phyloP scores from a whole-genome alignment of 768 basidiomycete genomes.

The Boletus reticulatus region DNA sequence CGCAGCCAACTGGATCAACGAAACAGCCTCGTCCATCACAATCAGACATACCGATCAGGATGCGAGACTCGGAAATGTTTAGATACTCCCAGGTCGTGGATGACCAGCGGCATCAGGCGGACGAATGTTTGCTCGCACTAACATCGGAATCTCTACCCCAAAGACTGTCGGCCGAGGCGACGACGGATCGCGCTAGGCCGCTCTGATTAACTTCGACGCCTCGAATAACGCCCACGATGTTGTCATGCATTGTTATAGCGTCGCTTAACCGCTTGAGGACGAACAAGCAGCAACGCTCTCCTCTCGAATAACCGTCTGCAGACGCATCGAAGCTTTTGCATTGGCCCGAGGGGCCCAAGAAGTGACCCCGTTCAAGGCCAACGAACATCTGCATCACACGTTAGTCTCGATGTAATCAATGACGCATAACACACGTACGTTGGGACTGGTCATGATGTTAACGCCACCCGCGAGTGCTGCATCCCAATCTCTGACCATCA shows the following conservation, averaged over 20 bases:
- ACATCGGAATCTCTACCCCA: no score
- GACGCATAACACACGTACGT: slow-evolving; percentile 42
- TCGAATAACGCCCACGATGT: slow-evolving; percentile 65
- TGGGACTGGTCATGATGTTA: slow-evolving; percentile 66
- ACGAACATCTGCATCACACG: slow-evolving; percentile 54
- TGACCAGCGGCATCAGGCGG: no score
- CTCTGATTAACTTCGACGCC: slow-evolving; percentile 73
- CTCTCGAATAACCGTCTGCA: slow-evolving; percentile 71
- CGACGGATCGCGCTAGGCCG: slow-evolving; percentile 61
- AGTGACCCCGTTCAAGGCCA: slow-evolving; percentile 67
- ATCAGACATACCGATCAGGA: no score
- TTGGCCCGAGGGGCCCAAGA: slow-evolving; percentile 62
- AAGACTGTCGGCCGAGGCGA: no score
- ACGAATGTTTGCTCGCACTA: no score
- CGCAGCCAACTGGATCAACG: no score
- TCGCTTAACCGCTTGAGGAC: slow-evolving; percentile 69
- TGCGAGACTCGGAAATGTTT: no score
- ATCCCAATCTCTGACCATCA: slow-evolving; percentile 62
- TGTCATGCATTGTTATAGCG: slow-evolving; percentile 64
- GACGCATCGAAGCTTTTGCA: slow-evolving; percentile 70
- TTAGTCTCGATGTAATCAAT: slow-evolving; percentile 3
- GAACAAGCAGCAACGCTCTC: slow-evolving; percentile 70
- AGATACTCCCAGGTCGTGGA: no score
- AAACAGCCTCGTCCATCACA: no score
- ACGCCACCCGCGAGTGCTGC: slow-evolving; percentile 75